Evolutionary conservation across 495 filamentous ascomycete genomes (phyloP).

Genomic region (Polyplosphaeria fusca): DNA sequence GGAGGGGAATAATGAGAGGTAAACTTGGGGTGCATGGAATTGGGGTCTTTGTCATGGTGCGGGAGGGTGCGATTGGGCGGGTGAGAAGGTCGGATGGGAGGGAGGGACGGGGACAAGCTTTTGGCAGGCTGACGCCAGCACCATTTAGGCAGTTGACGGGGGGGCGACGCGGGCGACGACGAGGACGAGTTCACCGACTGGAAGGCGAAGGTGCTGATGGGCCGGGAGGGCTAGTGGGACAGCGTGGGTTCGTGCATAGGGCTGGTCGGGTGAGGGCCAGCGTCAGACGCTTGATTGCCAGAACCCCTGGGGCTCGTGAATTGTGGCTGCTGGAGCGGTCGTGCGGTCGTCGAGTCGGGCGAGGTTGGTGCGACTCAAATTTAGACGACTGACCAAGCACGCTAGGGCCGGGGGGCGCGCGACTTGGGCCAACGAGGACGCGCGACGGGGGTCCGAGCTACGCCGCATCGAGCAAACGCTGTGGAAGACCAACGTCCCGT

Average conservation of each 20-base stretch:
- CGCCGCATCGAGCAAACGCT: constrained; percentile 27
- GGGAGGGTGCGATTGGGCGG: constrained; percentile 8
- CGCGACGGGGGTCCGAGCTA: background rate
- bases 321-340: background rate
- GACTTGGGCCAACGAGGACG: background rate
- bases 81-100: no score
- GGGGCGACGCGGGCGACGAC: constrained; percentile 6
- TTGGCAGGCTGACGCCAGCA: constrained; percentile 26
- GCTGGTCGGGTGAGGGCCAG: constrained; percentile 22
- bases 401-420: no score
- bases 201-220: constrained; percentile 29
- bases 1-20: constrained; percentile 8
- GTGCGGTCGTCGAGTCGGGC: background rate
- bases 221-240: constrained; percentile 24
- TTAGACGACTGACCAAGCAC: constrained; percentile 29
- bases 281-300: constrained; percentile 32
- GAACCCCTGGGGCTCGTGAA: constrained; percentile 29
- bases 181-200: constrained; percentile 27
- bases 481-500: constrained; percentile 8
- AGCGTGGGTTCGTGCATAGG: constrained; percentile 32
- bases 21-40: constrained; percentile 9
- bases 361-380: constrained; percentile 25
- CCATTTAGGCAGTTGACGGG: constrained; percentile 12
- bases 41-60: constrained; percentile 8
- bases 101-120: constrained; percentile 25